phyloP scores from a whole-genome alignment of 805 yeast species.

The Kockiozyma suomiensis region DNA sequence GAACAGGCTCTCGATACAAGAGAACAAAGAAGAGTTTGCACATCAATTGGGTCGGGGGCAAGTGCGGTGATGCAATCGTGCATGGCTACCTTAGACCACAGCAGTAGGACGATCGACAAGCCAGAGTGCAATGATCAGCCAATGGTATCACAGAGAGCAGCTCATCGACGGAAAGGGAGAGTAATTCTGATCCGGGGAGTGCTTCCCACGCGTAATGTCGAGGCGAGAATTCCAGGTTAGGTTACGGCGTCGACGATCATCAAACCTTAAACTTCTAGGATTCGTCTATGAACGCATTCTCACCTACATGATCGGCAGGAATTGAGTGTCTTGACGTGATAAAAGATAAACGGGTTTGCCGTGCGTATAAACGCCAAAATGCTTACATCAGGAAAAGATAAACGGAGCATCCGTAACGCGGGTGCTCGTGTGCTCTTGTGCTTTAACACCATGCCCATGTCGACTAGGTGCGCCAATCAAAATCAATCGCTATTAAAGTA shows the following conservation, averaged over 20 bases:
- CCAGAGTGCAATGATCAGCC: background rate
- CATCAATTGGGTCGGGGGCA: background rate
- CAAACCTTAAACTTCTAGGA: background rate
- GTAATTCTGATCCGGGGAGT: background rate
- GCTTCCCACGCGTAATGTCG: background rate
- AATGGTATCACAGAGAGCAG: background rate
- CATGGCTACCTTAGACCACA: background rate
- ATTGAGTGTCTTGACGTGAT: background rate
- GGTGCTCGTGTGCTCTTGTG: too few relatives aligned
- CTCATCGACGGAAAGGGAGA: background rate
- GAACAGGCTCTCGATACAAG: background rate
- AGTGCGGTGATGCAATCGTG: slow-evolving; percentile 12
- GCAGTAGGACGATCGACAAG: slow-evolving; percentile 4
- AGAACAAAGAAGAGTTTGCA: background rate
- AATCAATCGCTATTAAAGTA: too few relatives aligned
- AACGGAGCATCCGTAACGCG: too few relatives aligned
- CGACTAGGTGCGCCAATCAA: too few relatives aligned
- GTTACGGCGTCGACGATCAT: slow-evolving; percentile 10
- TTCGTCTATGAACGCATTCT: background rate
- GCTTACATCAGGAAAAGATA: background rate
- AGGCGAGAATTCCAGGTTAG: background rate
- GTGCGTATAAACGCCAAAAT: too few relatives aligned
- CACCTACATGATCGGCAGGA: background rate
- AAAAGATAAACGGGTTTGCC: too few relatives aligned
- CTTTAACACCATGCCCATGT: too few relatives aligned